Percentiles rank a stretch among this genome's conserved stretches.
Evolutionary conservation across 108 stramenopile species (phyloP).

Genomic region (Parietichytrium sp.): DNA sequence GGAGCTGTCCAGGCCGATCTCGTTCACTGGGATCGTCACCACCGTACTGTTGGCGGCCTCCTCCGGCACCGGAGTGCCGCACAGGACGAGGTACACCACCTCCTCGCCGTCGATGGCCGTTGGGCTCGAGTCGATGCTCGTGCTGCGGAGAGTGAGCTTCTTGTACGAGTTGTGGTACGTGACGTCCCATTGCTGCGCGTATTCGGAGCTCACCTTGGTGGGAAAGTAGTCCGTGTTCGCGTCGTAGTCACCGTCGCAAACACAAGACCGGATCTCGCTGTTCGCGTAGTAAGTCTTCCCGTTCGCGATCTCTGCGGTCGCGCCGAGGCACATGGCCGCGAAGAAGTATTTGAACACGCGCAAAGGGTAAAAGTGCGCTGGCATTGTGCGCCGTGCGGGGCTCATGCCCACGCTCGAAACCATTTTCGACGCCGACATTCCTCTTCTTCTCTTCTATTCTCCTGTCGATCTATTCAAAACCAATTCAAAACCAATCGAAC

Average conservation of each 20-base stretch:
- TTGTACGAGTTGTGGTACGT: slow-evolving; percentile 22
- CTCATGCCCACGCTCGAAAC: background rate
- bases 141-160: background rate
- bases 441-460: too few relatives aligned
- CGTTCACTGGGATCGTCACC: background rate
- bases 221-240: slow-evolving; percentile 20
- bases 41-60: background rate
- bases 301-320: background rate
- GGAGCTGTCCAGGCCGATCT: background rate
- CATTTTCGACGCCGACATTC: too few relatives aligned
- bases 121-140: background rate
- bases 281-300: slow-evolving; percentile 4
- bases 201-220: slow-evolving; percentile 1
- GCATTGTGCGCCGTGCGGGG: background rate
- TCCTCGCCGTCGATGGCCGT: too few relatives aligned
- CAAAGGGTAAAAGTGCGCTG: background rate
- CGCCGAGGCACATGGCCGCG: background rate
- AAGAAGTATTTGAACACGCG: background rate
- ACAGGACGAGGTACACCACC: background rate
- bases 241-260: background rate
- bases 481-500: too few relatives aligned
- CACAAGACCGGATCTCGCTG: background rate
- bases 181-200: background rate
- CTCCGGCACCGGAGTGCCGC: slow-evolving; percentile 17
- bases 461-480: too few relatives aligned